A percentile compares a stretch with the other conserved stretches of the same genome.
Conservation (phyloP, 2,329 filamentous ascomycete species). For the Chalaropsis thielavioides region DNA sequence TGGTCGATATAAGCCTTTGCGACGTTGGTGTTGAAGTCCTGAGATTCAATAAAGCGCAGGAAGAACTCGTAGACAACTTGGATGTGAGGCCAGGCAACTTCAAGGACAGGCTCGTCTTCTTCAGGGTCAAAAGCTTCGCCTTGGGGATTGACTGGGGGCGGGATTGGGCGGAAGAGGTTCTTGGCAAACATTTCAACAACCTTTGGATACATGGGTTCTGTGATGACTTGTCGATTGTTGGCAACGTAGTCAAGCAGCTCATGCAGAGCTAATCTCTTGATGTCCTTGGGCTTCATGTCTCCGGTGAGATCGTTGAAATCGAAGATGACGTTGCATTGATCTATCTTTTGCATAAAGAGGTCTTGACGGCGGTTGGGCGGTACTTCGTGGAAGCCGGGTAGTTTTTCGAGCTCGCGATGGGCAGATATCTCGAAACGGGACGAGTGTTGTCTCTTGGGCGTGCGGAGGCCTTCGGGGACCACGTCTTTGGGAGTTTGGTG, state of each 20-base stretch:
- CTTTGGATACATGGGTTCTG: slow-evolving; percentile 94
- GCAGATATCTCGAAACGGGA: slow-evolving; percentile 97
- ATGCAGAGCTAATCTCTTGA: slow-evolving; percentile 90
- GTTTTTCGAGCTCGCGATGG: slow-evolving; percentile 89
- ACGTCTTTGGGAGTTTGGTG: slow-evolving; percentile 86
- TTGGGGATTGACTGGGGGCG: slow-evolving; percentile 92
- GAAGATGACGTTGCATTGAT: slow-evolving; percentile 99
- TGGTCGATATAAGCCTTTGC: slow-evolving; percentile 98
- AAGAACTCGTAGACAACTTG: slow-evolving; percentile 99
- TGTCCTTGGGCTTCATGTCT: slow-evolving; percentile 99
- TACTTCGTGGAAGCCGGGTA: slow-evolving; percentile 95
- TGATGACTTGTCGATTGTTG: slow-evolving; percentile 96
- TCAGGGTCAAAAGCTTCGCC: slow-evolving; percentile 97
- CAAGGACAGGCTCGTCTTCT: slow-evolving; percentile 92
- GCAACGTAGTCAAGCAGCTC: slow-evolving; percentile 96
- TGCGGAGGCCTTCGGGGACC: slow-evolving; percentile 84
- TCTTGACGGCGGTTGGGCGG: slow-evolving; percentile 88
- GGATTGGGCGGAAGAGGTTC: slow-evolving; percentile 93
- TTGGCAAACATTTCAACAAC: slow-evolving; percentile 99
- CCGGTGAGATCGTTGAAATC: slow-evolving; percentile 97
- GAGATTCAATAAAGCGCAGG: slow-evolving; percentile 94
- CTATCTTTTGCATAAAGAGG: slow-evolving; percentile 98
- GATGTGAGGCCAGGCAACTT: slow-evolving; percentile 98
- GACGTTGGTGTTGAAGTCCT: slow-evolving; percentile 99
- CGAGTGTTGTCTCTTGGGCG: slow-evolving; percentile 91